Conservation (phyloP, 345 rosid genomes). For the Nephelium lappaceum region DNA sequence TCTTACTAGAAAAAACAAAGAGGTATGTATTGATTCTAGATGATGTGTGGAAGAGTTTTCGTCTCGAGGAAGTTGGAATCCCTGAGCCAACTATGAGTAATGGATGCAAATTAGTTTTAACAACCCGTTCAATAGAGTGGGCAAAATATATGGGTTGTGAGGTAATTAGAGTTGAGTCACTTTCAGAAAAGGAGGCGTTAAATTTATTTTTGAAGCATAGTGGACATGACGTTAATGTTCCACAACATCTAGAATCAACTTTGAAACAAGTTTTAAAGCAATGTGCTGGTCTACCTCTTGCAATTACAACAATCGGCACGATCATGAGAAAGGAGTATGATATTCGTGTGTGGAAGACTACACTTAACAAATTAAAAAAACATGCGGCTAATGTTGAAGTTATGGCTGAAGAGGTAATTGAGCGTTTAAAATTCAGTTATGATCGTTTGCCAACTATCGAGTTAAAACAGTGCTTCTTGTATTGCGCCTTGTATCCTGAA, state of each 20-base stretch:
- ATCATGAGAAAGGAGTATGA: slow-evolving; percentile 4
- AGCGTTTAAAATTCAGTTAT: not conserved
- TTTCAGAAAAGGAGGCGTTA: not conserved
- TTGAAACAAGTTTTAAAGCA: not conserved
- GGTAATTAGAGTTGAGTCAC: not conserved
- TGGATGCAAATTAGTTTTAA: not conserved
- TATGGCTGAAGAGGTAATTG: not conserved
- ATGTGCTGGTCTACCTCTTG: slow-evolving; percentile 7
- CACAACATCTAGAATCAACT: no score
- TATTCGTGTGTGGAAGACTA: not conserved
- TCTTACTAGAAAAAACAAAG: not conserved
- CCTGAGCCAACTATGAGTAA: not conserved
- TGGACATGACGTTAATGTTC: not conserved
- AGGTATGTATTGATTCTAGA: slow-evolving; percentile 12
- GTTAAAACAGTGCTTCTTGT: not conserved
- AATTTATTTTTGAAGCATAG: not conserved
- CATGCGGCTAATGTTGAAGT: no score
- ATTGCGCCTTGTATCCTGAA: not conserved
- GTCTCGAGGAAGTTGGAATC: not conserved
- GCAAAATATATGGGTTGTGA: not conserved
- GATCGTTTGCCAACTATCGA: not conserved
- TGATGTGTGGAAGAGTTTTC: not conserved
- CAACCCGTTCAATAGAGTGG: not conserved
- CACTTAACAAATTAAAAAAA: not conserved
- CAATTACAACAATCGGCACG: not conserved